These are phyloP conservation scores for Neonectria ditissima DNA, from an alignment of 2,329 filamentous ascomycete genomes.

Conservation along the genomic window DNA sequence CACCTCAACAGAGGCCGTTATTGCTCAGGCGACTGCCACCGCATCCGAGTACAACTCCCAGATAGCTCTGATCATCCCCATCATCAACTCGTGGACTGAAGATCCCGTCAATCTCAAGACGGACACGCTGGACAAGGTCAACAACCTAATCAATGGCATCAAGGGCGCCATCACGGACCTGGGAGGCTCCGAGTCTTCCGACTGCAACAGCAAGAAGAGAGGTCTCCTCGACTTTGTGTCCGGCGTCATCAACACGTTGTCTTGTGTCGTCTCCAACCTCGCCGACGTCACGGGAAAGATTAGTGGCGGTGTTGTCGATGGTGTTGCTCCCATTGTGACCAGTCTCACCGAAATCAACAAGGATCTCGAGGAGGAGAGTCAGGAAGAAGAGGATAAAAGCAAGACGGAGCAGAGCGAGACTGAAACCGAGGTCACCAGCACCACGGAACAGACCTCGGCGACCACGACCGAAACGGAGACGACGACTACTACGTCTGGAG, in stretches of 20 bases:
- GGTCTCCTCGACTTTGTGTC: constrained; percentile 15
- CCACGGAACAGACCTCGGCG: neutral
- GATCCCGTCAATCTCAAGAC: constrained; percentile 21
- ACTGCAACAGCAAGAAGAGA: constrained; percentile 17
- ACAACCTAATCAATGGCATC: constrained; percentile 23
- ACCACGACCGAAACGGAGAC: neutral
- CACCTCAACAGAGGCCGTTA: constrained; percentile 5
- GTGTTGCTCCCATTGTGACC: constrained; percentile 14
- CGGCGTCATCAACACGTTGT: constrained; percentile 13
- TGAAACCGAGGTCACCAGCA: neutral
- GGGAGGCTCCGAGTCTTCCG: constrained; percentile 11
- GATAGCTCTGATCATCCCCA: constrained; percentile 17
- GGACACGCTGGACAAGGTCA: constrained; percentile 24
- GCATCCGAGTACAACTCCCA: constrained; percentile 23
- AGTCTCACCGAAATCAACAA: constrained; percentile 17
- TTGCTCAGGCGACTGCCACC: constrained; percentile 17
- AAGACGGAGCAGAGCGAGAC: constrained; percentile 22
- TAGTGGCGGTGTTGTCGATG: constrained; percentile 17
- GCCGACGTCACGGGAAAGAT: constrained; percentile 17
- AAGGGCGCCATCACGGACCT: constrained; percentile 21
- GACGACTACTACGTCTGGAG: constrained; percentile 1
- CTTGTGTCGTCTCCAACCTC: constrained; percentile 16
- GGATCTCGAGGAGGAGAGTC: constrained; percentile 24
- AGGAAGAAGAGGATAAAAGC: constrained; percentile 21
- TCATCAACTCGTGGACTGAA: constrained; percentile 19